Base-by-base conservation (phyloP, 179 eudicot genomes). In the Beta macrorhiza region DNA sequence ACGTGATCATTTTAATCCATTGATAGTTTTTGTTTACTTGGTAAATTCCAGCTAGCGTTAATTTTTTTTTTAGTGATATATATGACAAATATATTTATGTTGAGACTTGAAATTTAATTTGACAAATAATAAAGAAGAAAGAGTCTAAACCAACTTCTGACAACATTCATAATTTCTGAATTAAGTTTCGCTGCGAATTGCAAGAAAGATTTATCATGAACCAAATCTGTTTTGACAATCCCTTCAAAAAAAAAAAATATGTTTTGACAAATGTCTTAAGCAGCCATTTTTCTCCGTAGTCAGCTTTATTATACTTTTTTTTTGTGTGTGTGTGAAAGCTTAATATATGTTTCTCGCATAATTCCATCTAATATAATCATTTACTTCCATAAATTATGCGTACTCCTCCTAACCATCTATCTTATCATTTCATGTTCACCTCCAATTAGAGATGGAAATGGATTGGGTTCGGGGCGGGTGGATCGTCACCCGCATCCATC, bases 131-230 rank as follows among this genome's bases (percentile, higher is more conserved):
- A 32, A 22, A 14, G 63, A 5, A 55, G 45, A 29, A 25, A 2
- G 7, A 0, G 3, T 74, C 76, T 17, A 72, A 51, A 2, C 59
- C 42, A 20, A 72, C 32, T 29, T 29, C 32, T 29, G 32, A 29
- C 32, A 49, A 2, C 57, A 47, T 47, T 7, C 49, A 5, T 25
- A 29, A 15, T 9, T 64, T 22, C 22, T 11, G 11, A 64, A 64
- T 68, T 42, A 37, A 67, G 20, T 55, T 29, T 51, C 20, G 44
- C 32, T 74, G 51, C 77, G 56, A 74, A 74, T 74, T n/a, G 77
- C 65, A 74, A 32, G 77, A 56, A 55, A 55, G 64, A 74, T 51
- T 56, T 9, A 15, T 72, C 20, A 29, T 29, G 32, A 13, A 52
- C 45, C 76, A 51, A 7, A 72, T 53, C 32, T 56, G 16, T 17